phyloP scores from a whole-genome alignment of 306 rosid genomes.

The Citrullus mucosospermus region DNA sequence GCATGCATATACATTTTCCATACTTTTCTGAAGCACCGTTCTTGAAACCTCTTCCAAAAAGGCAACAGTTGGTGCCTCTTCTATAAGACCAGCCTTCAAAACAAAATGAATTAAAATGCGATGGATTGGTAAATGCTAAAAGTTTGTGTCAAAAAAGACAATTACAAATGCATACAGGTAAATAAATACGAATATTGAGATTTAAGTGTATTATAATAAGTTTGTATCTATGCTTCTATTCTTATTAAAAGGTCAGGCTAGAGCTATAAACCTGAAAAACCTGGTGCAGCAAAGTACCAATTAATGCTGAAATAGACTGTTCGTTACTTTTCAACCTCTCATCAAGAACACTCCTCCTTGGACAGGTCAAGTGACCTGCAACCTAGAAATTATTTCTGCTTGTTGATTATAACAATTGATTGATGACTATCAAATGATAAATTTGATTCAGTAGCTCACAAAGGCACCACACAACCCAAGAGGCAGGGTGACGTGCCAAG shows the following conservation, averaged over 20 bases:
- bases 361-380: constrained; percentile 65
- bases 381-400: constrained; percentile 32
- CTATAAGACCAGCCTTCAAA: constrained; percentile 65
- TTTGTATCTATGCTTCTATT: not conserved
- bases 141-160: not conserved
- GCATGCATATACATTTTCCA: constrained; percentile 82
- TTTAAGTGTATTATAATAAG: not conserved
- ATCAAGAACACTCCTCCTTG: constrained; percentile 78
- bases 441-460: not conserved
- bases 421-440: constrained; percentile 2
- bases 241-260: constrained; percentile 1
- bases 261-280: constrained; percentile 63
- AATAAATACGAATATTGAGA: not conserved
- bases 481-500: not conserved
- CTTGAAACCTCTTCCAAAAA: constrained; percentile 58
- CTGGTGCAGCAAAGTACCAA: constrained; percentile 86
- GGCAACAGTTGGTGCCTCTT: constrained; percentile 37
- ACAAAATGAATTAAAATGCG: not conserved
- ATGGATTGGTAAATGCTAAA: not conserved
- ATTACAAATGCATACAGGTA: constrained; percentile 5
- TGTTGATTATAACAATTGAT: not conserved
- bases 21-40: constrained; percentile 42
- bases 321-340: constrained; percentile 75
- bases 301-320: constrained; percentile 59
- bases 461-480: not conserved